Percentiles rank a stretch among this genome's conserved stretches.
Evolutionary conservation across 176 grass and related monocot species (phyloP).

Genomic region (Ensete glaucum): DNA sequence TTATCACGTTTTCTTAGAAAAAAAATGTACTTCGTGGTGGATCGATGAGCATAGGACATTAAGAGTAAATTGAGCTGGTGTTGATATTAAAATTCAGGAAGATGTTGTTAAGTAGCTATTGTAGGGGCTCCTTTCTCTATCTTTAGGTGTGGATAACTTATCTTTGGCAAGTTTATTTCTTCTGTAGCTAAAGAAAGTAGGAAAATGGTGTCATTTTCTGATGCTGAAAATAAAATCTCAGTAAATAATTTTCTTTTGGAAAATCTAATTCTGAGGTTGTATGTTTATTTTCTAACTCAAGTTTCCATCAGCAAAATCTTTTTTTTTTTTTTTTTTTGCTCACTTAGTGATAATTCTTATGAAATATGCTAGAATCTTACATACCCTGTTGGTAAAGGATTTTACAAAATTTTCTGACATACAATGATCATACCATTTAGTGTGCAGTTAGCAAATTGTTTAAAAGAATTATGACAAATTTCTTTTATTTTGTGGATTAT

Average conservation of each 20-base stretch:
- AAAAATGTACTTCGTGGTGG: not conserved
- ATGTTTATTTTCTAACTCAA: not conserved
- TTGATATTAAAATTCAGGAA: not conserved
- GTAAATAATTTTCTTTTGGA: not conserved
- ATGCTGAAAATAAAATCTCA: not conserved
- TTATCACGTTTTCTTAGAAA: not conserved
- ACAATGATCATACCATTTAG: not conserved
- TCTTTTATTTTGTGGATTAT: not conserved
- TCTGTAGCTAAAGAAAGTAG: not conserved
- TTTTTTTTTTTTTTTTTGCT: not conserved
- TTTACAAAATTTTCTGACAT: not conserved
- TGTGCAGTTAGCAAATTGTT: not conserved
- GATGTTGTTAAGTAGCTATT: not conserved
- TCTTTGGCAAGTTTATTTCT: not conserved
- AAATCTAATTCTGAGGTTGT: not conserved
- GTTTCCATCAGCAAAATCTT: not conserved
- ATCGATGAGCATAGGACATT: not conserved
- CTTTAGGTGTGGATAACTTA: not conserved
- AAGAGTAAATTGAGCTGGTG: not conserved
- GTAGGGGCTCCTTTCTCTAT: not conserved
- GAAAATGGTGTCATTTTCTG: not conserved
- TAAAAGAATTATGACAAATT: not conserved
- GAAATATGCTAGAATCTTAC: too few species aligned
- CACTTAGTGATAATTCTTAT: not conserved
- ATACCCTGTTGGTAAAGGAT: too few species aligned